A percentile compares a stretch with the other conserved stretches of the same genome.
These are phyloP conservation scores for Cordia subcordata DNA, from an alignment of 257 asterid genomes.

Conservation along the genomic window DNA sequence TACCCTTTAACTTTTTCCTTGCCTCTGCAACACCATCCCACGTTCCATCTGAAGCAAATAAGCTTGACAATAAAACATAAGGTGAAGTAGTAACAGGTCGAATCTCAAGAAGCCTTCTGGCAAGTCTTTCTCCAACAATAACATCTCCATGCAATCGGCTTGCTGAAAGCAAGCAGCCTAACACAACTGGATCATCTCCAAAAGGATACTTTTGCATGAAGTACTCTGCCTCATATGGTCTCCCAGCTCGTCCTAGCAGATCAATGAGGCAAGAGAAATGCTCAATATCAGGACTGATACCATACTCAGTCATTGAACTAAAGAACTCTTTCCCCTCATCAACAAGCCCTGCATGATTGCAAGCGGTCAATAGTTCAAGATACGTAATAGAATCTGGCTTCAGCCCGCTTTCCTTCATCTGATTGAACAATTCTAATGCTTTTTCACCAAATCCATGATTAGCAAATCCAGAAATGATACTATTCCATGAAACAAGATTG, in stretches of 20 bases:
- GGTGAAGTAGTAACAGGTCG: slow-evolving; percentile 51
- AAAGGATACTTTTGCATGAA: slow-evolving; percentile 30
- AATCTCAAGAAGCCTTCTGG: slow-evolving; percentile 42
- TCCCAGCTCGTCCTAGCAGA: slow-evolving; percentile 66
- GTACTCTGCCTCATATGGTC: slow-evolving; percentile 52
- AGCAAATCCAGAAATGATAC: slow-evolving; percentile 58
- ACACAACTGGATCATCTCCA: slow-evolving; percentile 48
- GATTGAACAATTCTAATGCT: slow-evolving; percentile 35
- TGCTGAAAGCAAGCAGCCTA: slow-evolving; percentile 72
- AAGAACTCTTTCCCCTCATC: slow-evolving; percentile 44
- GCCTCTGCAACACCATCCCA: slow-evolving; percentile 61
- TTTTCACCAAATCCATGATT: slow-evolving; percentile 52
- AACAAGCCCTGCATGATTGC: slow-evolving; percentile 69
- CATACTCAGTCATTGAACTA: slow-evolving; percentile 38
- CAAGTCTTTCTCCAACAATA: slow-evolving; percentile 46
- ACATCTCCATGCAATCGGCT: slow-evolving; percentile 51
- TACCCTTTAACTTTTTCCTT: slow-evolving; percentile 42
- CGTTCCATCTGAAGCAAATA: slow-evolving; percentile 54
- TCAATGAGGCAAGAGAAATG: slow-evolving; percentile 71
- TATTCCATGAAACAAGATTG: slow-evolving; percentile 71
- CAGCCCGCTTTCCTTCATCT: slow-evolving; percentile 39
- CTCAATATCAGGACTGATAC: slow-evolving; percentile 35
- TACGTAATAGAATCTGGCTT: slow-evolving; percentile 65
- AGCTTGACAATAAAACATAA: slow-evolving; percentile 55
- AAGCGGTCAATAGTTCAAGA: slow-evolving; percentile 58